Evolutionary conservation across 805 yeast species (phyloP), one percentile per base, ranked within the genome.

Genomic region (Hanseniaspora osmophila): DNA sequence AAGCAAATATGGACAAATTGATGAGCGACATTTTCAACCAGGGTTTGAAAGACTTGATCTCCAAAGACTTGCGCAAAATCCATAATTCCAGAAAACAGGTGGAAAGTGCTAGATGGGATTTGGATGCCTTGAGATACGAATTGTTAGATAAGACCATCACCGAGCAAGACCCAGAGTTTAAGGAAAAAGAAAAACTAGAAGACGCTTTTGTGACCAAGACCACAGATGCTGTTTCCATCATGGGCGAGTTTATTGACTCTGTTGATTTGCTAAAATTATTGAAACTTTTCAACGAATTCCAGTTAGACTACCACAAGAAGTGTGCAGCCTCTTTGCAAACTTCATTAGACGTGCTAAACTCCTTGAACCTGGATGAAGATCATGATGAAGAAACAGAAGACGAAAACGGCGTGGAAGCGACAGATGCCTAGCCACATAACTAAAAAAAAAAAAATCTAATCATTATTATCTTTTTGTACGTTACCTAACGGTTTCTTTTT

Each of bases 201-300:
- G 94, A 84, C 58, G 90, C 81, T 50, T 73, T 84, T 51, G 92
- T 84, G 33, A 74, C 78, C 52, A 84, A 86, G 22, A 83, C 87
- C 3, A 80, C 82, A 47, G 66, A 71, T 27, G 92, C 94, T 0
- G 92, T 82, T n/a, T 74, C 76, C 53, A 76, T 78, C 45, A 82
- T 84, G 92, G 77, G 80, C 60, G 75, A 71, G 51, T 67, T 84
- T 46, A 75, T 84, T 52, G 75, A 73, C 49, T 85, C 88, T 19
- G 68, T 77, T 10, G 82, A 80, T 60, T 67, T 77, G 45, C 69
- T 83, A 42, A 70, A 73, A 48, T 64, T 84, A 53, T 66, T 84
- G 51, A 78, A 78, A 55, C 65, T 80, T n/a, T 77, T 81, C 54
- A 75, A 76, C 52, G 69, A 73, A 52, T 80, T 84, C 48, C 92